Evolutionary conservation across 1,139 yeast species (phyloP), one percentile per base, ranked within the genome.

Genomic region (Scheffersomyces stambukii): DNA sequence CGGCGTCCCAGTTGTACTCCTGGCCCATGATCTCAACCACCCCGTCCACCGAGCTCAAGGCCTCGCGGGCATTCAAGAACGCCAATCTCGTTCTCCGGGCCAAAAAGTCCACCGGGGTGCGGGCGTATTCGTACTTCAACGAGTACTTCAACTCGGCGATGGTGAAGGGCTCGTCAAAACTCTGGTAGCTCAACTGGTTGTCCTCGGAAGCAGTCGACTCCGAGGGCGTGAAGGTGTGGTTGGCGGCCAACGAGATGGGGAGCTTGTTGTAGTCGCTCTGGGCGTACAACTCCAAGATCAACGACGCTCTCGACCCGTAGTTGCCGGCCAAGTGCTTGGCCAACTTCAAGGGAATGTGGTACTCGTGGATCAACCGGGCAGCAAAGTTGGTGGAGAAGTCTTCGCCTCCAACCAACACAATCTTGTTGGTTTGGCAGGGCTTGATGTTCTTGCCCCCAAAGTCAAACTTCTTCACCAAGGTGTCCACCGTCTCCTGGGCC

Each of bases 51-150:
- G 94, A 85, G 36, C 64, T 70, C 41, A 79, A 63, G 16, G 97
- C 95, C 44, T 84, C 91, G 55, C 78, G 77, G 26, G 94, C 86
- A 60, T 89, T 89, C 53, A 89, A 69, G 66, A 88, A 89, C 2
- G 96, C 96, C 54, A 86, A 77, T 60, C 97, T 79, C 32, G 94
- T 81, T 69, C 97, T 81, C 67, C 97, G 81, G 33, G 95, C 88
- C 42, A 89, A 70, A 70, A 89, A 88, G 58, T 89, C 97, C 35
- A 81, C 62, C 29, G 96, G 94, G 8, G 91, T 83, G 60, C 94
- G 74, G 27, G 88, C 78, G 54, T 86, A 86, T 64, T 89, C 97
- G 60, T 85, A 75, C 42, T 77, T 65, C 48, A 88, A 70, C 8
- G 89, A 81, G 61, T 88, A 89, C 50, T 78, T 72, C 59, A 89